A percentile compares a stretch with the other conserved stretches of the same genome.
phyloP scores from a whole-genome alignment of 164 flowering plant genomes.

The Euptelea pleiosperma region DNA sequence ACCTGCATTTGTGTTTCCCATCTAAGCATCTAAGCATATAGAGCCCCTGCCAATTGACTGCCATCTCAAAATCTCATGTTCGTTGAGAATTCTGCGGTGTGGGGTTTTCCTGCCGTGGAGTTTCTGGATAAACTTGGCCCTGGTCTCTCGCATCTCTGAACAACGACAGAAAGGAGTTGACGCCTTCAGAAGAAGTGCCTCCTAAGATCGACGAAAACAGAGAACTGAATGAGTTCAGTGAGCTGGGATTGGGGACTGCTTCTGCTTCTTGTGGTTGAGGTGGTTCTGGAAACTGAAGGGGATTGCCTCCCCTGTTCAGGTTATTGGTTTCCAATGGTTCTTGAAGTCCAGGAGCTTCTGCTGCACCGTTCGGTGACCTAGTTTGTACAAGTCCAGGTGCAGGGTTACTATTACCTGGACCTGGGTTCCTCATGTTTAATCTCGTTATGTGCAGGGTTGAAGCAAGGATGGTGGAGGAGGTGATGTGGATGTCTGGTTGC shows the following conservation, averaged over 20 bases:
- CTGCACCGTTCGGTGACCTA: conserved; percentile 23
- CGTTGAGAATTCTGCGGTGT: conserved; percentile 4
- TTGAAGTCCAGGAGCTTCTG: conserved; percentile 27
- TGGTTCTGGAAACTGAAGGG: conserved; percentile 34
- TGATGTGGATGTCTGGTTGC: conserved; percentile 82
- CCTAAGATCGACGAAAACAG: conserved; percentile 79
- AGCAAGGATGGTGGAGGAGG: conserved; percentile 90
- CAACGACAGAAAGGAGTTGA: conserved; percentile 75
- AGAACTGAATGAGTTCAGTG: conserved; percentile 73
- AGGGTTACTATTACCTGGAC: conserved; percentile 26
- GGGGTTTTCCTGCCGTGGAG: conserved; percentile 35
- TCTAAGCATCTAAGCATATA: too few species aligned
- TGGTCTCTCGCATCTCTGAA: conserved; percentile 82
- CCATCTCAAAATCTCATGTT: conserved; percentile 1
- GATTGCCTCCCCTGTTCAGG: conserved; percentile 25
- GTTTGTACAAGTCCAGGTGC: conserved; percentile 32
- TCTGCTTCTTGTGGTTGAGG: conserved; percentile 41
- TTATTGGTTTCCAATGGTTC: conserved; percentile 31
- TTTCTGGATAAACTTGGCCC: conserved; percentile 61
- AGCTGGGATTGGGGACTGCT: conserved; percentile 41
- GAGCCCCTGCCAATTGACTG: too few species aligned
- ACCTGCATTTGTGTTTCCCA: too few species aligned
- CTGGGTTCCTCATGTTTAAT: conserved; percentile 62
- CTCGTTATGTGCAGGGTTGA: conserved; percentile 94
- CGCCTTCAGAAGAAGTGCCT: conserved; percentile 78